These are phyloP conservation scores for Heritiera fomes DNA, from an alignment of 345 rosid species.

Conservation along the genomic window DNA sequence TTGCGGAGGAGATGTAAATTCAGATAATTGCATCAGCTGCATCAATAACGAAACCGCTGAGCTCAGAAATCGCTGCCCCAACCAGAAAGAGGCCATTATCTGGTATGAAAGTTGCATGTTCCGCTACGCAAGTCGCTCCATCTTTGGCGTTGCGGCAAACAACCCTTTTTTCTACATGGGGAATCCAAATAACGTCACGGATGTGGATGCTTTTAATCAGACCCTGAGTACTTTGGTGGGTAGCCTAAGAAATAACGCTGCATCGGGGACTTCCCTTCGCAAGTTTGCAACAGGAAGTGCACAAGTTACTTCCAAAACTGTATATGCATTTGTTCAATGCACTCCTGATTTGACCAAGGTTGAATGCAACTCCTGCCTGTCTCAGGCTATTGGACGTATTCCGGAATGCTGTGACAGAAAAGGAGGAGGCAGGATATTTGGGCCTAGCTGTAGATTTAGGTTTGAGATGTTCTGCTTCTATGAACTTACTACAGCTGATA, in stretches of 20 bases:
- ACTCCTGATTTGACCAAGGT: conserved; percentile 37
- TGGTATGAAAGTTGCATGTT: conserved; percentile 40
- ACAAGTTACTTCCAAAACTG: neutral
- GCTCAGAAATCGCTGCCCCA: conserved; percentile 28
- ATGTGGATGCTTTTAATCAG: conserved; percentile 18
- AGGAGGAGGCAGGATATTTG: conserved; percentile 26
- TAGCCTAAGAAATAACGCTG: conserved; percentile 21
- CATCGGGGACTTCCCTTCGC: conserved; percentile 19
- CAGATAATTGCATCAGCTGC: conserved; percentile 31
- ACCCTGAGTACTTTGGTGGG: conserved; percentile 19
- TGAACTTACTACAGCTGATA: neutral
- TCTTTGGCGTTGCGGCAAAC: conserved; percentile 16
- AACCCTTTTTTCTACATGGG: neutral
- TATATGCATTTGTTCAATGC: conserved; percentile 45
- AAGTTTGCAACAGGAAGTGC: conserved; percentile 28
- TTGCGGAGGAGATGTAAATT: conserved; percentile 39
- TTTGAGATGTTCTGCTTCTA: conserved; percentile 32
- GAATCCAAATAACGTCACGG: conserved; percentile 17
- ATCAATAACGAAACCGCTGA: conserved; percentile 24
- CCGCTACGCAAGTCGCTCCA: conserved; percentile 39
- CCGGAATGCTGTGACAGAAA: neutral
- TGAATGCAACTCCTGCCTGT: conserved; percentile 27
- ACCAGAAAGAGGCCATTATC: conserved; percentile 36
- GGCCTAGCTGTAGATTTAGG: conserved; percentile 38
- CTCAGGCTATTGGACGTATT: neutral